phyloP scores from a whole-genome alignment of 2,329 filamentous ascomycete species.

The Paecilomyces sp. region DNA sequence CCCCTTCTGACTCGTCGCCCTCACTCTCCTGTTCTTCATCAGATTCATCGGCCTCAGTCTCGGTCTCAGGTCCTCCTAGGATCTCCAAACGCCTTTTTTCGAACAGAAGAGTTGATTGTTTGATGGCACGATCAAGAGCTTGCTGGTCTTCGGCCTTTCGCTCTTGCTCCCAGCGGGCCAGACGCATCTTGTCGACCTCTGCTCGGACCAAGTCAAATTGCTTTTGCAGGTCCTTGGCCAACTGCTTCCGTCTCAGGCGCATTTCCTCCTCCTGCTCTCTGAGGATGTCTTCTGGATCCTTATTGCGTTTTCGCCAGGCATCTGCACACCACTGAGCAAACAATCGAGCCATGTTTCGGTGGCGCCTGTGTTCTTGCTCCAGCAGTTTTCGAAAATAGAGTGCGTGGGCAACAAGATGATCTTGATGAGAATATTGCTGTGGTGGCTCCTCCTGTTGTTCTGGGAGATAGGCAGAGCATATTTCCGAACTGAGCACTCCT shows the following conservation, averaged over 20 bases:
- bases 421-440: slow-evolving; percentile 75
- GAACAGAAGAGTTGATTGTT: slow-evolving; percentile 44
- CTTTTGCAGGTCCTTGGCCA: slow-evolving; percentile 58
- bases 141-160: slow-evolving; percentile 44
- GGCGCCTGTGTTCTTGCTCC: slow-evolving; percentile 68
- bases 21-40: slow-evolving; percentile 36
- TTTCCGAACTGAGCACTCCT: slow-evolving; percentile 63
- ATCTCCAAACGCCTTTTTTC: slow-evolving; percentile 38
- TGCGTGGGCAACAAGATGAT: slow-evolving; percentile 75
- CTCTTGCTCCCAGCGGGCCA: slow-evolving; percentile 55
- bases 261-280: slow-evolving; percentile 65
- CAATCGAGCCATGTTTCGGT: slow-evolving; percentile 69
- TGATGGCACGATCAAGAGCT: slow-evolving; percentile 45
- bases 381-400: slow-evolving; percentile 75
- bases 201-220: slow-evolving; percentile 53
- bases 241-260: slow-evolving; percentile 61
- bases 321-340: slow-evolving; percentile 54
- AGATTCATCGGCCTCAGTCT: slow-evolving; percentile 68
- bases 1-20: neutral
- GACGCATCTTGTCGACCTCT: slow-evolving; percentile 51
- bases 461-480: slow-evolving; percentile 65
- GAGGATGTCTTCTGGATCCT: slow-evolving; percentile 64
- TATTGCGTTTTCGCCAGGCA: slow-evolving; percentile 35
- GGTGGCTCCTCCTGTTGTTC: slow-evolving; percentile 68
- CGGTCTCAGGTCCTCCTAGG: slow-evolving; percentile 52